Evolutionary conservation across 2,329 filamentous ascomycete genomes (phyloP).

Genomic region (Graphilbum ipis-grandicollis): DNA sequence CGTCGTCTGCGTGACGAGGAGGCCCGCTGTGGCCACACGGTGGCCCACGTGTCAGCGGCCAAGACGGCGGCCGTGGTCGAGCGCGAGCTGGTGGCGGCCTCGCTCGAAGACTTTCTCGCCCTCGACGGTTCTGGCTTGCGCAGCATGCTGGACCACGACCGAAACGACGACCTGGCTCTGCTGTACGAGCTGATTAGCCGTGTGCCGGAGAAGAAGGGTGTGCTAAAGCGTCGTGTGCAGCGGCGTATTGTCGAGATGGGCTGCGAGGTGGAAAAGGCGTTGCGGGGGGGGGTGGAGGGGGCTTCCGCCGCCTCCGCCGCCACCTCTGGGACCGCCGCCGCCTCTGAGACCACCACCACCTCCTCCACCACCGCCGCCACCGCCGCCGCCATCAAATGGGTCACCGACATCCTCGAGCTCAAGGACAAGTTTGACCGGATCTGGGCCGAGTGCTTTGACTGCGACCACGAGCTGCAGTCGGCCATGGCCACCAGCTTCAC

Average conservation of each 20-base stretch:
- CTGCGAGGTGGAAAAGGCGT: constrained; percentile 57
- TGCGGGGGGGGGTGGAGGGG: constrained; percentile 39
- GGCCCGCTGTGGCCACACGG: constrained; percentile 65
- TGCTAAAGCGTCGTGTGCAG: constrained; percentile 55
- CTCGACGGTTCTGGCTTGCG: constrained; percentile 72
- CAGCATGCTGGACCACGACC: constrained; percentile 85
- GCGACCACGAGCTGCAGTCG: constrained; percentile 63
- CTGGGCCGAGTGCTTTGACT: constrained; percentile 53
- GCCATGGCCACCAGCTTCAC: constrained; percentile 75
- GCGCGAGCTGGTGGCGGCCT: constrained; percentile 56
- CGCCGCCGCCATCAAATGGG: constrained; percentile 80
- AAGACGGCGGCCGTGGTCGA: constrained; percentile 70
- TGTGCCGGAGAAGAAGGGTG: constrained; percentile 56
- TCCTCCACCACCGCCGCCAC: constrained; percentile 27
- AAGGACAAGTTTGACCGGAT: constrained; percentile 84
- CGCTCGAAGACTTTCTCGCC: constrained; percentile 65
- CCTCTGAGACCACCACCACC: neutral
- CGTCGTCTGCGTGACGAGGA: constrained; percentile 64
- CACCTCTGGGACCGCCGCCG: constrained; percentile 18
- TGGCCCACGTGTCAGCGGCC: constrained; percentile 52
- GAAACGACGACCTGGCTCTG: constrained; percentile 58
- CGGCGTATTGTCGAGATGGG: constrained; percentile 65
- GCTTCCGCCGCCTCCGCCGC: constrained; percentile 15
- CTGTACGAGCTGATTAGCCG: constrained; percentile 65
- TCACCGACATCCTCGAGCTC: constrained; percentile 70